Conservation (phyloP, 306 rosid species). For the Cucumis hystrix region DNA sequence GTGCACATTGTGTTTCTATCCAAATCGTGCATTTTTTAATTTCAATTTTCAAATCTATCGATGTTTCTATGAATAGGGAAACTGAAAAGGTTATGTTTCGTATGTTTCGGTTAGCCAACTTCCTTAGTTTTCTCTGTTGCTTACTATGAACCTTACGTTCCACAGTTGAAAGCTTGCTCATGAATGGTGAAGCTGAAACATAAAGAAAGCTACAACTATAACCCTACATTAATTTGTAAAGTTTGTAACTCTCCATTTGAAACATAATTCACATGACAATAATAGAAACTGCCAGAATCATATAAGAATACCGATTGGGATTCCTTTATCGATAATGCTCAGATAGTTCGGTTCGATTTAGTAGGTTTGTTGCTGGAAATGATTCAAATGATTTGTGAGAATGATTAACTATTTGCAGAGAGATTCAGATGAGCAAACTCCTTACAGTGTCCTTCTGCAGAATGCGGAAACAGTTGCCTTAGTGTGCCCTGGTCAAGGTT, state of each 20-base stretch:
- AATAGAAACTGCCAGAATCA: neutral
- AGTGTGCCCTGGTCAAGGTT: slow-evolving; percentile 52
- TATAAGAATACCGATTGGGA: neutral
- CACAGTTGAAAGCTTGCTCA: neutral
- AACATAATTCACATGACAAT: neutral
- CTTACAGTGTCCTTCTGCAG: slow-evolving; percentile 60
- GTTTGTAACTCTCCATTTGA: neutral
- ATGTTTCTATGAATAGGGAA: neutral
- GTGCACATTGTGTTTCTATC: slow-evolving; percentile 11
- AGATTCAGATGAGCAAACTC: slow-evolving; percentile 33
- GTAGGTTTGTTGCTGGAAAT: neutral
- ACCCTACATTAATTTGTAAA: neutral
- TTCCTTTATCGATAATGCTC: neutral
- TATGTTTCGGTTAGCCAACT: neutral
- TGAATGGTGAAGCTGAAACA: neutral
- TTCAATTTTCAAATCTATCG: neutral
- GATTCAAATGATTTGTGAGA: neutral
- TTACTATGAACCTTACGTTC: neutral
- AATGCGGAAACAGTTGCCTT: slow-evolving; percentile 87
- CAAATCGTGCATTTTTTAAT: neutral
- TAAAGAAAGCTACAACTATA: neutral
- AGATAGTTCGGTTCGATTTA: neutral
- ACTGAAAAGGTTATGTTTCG: neutral
- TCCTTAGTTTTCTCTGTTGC: neutral
- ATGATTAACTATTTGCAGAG: slow-evolving; percentile 17